These are phyloP conservation scores for Nemania serpens DNA, from an alignment of 2,329 filamentous ascomycete species.

Conservation along the genomic window DNA sequence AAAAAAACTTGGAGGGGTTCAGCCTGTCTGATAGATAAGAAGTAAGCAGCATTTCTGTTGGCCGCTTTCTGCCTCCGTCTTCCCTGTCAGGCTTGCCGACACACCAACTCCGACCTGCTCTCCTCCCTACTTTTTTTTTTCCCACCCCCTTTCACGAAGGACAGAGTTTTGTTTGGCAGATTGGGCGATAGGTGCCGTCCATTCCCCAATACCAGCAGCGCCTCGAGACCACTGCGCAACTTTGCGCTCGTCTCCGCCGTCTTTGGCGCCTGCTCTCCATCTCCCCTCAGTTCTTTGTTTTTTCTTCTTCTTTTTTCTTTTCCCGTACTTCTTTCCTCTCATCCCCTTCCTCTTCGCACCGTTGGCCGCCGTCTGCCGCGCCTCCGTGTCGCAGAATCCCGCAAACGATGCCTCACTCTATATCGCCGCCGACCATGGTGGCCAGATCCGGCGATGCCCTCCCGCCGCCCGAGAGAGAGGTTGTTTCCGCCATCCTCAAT, in stretches of 20 bases:
- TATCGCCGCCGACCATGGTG: conserved; percentile 55
- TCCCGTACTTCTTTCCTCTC: not conserved
- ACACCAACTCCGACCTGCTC: not conserved
- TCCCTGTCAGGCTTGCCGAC: conserved; percentile 14
- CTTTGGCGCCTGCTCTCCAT: conserved; percentile 3
- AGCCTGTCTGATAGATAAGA: conserved; percentile 25
- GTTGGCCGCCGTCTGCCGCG: conserved; percentile 3
- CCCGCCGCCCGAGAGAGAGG: conserved; percentile 67
- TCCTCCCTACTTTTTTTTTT: conserved; percentile 14
- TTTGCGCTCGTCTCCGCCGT: conserved; percentile 20
- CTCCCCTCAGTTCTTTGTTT: not conserved
- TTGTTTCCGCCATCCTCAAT: conserved; percentile 67
- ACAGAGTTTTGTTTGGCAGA: conserved; percentile 21
- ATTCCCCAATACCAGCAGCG: conserved; percentile 25
- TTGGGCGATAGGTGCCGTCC: conserved; percentile 24
- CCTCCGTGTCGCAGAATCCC: too few species aligned
- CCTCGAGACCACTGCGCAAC: conserved; percentile 21
- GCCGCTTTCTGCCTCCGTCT: conserved; percentile 3
- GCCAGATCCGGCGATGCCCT: conserved; percentile 49
- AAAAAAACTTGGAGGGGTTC: conserved; percentile 31
- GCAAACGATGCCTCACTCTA: conserved; percentile 56
- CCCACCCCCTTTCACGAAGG: not conserved
- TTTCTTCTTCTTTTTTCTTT: not conserved
- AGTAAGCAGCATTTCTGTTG: conserved; percentile 28
- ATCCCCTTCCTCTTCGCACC: not conserved